phyloP scores from a whole-genome alignment of 2,329 filamentous ascomycete species.

The Ceratocystis smalleyi region DNA sequence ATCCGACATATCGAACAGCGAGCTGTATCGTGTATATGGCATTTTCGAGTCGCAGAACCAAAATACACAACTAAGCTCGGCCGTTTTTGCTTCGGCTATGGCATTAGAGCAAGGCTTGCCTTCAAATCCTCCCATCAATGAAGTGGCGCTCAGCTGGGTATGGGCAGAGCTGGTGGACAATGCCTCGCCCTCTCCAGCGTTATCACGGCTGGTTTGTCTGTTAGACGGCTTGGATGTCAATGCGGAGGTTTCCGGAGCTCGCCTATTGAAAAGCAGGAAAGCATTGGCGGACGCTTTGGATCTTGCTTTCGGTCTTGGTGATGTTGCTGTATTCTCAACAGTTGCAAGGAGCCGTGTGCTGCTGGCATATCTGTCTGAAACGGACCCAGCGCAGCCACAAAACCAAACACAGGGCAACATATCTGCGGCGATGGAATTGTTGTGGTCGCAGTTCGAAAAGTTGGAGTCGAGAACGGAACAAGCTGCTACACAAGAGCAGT shows the following conservation, averaged over 20 bases:
- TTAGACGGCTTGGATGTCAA: slow-evolving; percentile 21
- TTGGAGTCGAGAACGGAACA: slow-evolving; percentile 26
- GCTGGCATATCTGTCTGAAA: slow-evolving; percentile 46
- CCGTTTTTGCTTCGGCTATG: slow-evolving; percentile 47
- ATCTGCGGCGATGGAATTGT: slow-evolving; percentile 30
- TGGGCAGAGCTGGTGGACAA: slow-evolving; percentile 45
- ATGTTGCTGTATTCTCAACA: slow-evolving; percentile 34
- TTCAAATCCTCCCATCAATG: slow-evolving; percentile 8
- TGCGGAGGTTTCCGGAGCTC: slow-evolving; percentile 23
- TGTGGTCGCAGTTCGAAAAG: slow-evolving; percentile 29
- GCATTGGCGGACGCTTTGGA: slow-evolving; percentile 39
- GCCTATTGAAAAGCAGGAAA: slow-evolving; percentile 39
- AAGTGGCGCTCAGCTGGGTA: slow-evolving; percentile 34
- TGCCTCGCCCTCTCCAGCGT: slow-evolving; percentile 19
- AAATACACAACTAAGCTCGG: slow-evolving; percentile 41
- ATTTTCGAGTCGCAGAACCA: slow-evolving; percentile 49
- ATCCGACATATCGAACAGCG: slow-evolving; percentile 43
- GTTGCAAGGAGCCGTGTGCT: slow-evolving; percentile 49
- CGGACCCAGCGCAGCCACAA: slow-evolving; percentile 29
- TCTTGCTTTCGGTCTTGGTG: slow-evolving; percentile 36
- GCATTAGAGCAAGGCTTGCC: background rate
- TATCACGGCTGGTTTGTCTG: slow-evolving; percentile 28
- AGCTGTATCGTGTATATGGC: slow-evolving; percentile 66
- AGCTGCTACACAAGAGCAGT: slow-evolving; percentile 38
- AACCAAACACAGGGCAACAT: slow-evolving; percentile 40